phyloP scores from a whole-genome alignment of 208 protist species.

The Crithidia fasciculata region DNA sequence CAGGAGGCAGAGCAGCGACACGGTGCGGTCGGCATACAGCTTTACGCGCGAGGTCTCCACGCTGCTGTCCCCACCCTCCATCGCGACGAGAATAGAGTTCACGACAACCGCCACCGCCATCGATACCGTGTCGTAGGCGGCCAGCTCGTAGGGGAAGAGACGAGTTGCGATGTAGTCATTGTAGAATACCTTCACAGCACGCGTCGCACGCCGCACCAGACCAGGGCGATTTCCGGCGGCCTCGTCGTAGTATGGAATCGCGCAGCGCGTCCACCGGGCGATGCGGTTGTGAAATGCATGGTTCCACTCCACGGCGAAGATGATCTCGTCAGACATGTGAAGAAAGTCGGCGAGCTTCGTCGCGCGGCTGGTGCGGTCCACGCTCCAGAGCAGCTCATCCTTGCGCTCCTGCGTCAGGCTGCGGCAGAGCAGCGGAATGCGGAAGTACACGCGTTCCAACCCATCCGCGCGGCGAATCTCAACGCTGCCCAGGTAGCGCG shows the following conservation, averaged over 20 bases:
- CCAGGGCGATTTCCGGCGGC: not conserved
- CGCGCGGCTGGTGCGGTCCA: slow-evolving; percentile 75
- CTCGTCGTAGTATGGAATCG: slow-evolving; percentile 18
- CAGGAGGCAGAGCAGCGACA: slow-evolving; percentile 47
- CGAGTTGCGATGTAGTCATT: slow-evolving; percentile 64
- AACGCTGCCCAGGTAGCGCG: slow-evolving; percentile 65
- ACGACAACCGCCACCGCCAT: slow-evolving; percentile 58
- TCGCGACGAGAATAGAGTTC: slow-evolving; percentile 60
- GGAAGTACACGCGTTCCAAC: slow-evolving; percentile 86
- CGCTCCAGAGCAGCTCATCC: slow-evolving; percentile 71
- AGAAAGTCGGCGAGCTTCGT: slow-evolving; percentile 87
- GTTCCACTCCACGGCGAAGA: slow-evolving; percentile 78
- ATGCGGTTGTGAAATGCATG: slow-evolving; percentile 57
- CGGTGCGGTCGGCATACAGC: slow-evolving; percentile 5
- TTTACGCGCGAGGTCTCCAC: slow-evolving; percentile 17
- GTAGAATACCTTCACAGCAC: slow-evolving; percentile 32
- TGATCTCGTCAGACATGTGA: slow-evolving; percentile 79
- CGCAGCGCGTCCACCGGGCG: slow-evolving; percentile 54
- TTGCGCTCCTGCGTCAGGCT: slow-evolving; percentile 71
- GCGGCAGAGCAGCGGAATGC: slow-evolving; percentile 72
- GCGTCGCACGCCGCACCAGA: slow-evolving; percentile 4
- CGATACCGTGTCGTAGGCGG: slow-evolving; percentile 63
- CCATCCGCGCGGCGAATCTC: slow-evolving; percentile 74
- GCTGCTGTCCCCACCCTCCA: slow-evolving; percentile 36
- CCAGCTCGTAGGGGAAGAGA: slow-evolving; percentile 52